These are phyloP conservation scores for Penicillium odoratum DNA, from an alignment of 495 filamentous ascomycete genomes.

Conservation along the genomic window DNA sequence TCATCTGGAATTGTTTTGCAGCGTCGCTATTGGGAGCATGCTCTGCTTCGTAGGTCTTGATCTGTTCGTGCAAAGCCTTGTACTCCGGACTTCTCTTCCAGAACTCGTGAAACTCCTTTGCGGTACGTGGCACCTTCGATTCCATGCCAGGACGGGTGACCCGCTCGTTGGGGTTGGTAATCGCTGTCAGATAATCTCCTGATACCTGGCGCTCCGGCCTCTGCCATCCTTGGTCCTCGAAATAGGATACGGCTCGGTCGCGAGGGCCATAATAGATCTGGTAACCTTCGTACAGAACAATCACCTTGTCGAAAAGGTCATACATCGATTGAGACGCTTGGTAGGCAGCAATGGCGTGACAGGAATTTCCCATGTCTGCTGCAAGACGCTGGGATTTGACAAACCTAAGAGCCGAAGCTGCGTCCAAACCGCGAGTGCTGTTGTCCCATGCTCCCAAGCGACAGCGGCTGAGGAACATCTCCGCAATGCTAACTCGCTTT, in stretches of 20 bases:
- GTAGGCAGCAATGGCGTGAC: constrained; percentile 79
- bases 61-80: constrained; percentile 45
- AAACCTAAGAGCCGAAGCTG: constrained; percentile 72
- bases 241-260: constrained; percentile 57
- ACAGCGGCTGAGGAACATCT: constrained; percentile 61
- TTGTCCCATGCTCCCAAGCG: constrained; percentile 82
- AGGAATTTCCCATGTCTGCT: constrained; percentile 69
- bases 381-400: constrained; percentile 68
- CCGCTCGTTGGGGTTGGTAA: constrained; percentile 65
- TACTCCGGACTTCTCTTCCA: constrained; percentile 56
- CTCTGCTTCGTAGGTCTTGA: constrained; percentile 36
- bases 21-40: constrained; percentile 21
- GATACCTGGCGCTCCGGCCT: constrained; percentile 59
- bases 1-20: constrained; percentile 29
- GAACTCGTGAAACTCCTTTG: constrained; percentile 63
- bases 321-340: constrained; percentile 86
- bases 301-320: constrained; percentile 58
- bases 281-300: constrained; percentile 60
- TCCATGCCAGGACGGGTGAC: constrained; percentile 58
- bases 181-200: constrained; percentile 69
- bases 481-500: constrained; percentile 59
- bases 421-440: constrained; percentile 80
- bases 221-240: constrained; percentile 57
- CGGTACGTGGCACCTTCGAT: constrained; percentile 62
- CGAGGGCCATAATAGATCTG: constrained; percentile 64